These are phyloP conservation scores for Petunia secreta DNA, from an alignment of 257 asterid genomes.

Conservation along the genomic window DNA sequence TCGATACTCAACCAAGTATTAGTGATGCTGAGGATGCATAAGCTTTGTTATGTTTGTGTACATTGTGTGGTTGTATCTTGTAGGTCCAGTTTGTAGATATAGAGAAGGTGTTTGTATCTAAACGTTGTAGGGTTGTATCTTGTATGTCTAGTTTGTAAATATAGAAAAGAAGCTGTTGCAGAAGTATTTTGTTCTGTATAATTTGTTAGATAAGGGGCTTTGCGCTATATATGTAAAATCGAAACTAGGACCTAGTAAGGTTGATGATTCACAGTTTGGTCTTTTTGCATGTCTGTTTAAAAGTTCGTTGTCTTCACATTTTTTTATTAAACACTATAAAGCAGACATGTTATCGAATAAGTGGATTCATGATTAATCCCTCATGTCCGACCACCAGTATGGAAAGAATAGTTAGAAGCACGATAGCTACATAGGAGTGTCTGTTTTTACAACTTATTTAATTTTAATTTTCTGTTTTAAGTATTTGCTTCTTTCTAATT, in stretches of 20 bases:
- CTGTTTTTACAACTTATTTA: no score
- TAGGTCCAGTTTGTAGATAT: conserved; percentile 14
- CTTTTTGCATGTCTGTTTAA: no score
- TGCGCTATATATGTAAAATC: not conserved
- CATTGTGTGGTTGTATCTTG: not conserved
- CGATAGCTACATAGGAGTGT: not conserved
- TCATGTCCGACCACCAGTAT: not conserved
- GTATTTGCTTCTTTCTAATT: no score
- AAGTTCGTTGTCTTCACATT: no score
- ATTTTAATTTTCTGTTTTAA: no score
- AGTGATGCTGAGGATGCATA: conserved; percentile 58
- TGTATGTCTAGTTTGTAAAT: conserved; percentile 6
- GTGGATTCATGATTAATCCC: not conserved
- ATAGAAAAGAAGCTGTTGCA: not conserved
- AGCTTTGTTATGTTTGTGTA: conserved; percentile 12
- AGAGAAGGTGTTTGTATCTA: not conserved
- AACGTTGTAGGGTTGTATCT: not conserved
- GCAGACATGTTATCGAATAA: no score
- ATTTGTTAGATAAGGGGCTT: not conserved
- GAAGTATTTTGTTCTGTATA: not conserved
- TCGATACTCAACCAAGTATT: conserved; percentile 48
- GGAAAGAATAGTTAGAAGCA: not conserved
- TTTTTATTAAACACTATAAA: no score
- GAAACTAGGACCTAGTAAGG: not conserved
- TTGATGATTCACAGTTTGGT: not conserved